Percentiles rank a stretch among this genome's conserved stretches.
Evolutionary conservation across 345 rosid species (phyloP).

Genomic region (Durio zibethinus): DNA sequence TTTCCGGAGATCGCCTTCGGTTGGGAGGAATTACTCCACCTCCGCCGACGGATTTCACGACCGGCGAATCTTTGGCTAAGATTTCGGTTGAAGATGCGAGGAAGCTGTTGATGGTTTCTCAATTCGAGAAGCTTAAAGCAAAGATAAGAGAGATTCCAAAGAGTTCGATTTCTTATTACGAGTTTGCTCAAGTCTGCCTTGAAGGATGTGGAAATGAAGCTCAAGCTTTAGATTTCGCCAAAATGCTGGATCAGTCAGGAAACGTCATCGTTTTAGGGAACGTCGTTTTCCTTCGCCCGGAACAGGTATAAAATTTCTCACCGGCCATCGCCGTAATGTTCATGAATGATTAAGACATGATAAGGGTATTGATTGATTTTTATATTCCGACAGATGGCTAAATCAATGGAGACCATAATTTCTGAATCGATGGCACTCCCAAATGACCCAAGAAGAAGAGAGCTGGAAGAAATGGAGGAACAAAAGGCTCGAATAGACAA

Average conservation of each 20-base stretch:
- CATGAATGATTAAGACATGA: too few relatives aligned
- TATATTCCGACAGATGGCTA: conserved; percentile 43
- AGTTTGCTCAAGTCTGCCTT: conserved; percentile 48
- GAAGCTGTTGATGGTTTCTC: conserved; percentile 57
- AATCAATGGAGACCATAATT: conserved; percentile 48
- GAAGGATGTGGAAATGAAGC: conserved; percentile 48
- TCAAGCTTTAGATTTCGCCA: conserved; percentile 53
- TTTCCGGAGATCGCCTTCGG: conserved; percentile 24
- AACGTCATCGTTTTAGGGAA: conserved; percentile 73
- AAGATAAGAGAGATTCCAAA: conserved; percentile 48
- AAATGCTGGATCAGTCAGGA: conserved; percentile 58
- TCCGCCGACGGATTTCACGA: not conserved
- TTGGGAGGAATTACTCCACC: conserved; percentile 17
- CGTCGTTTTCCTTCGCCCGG: conserved; percentile 66
- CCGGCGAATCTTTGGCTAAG: conserved; percentile 9
- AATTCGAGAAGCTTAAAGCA: conserved; percentile 53
- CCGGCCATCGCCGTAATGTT: too few relatives aligned
- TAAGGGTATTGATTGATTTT: not conserved
- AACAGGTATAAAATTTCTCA: conserved; percentile 47
- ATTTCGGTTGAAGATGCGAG: conserved; percentile 51
- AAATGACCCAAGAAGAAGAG: conserved; percentile 64
- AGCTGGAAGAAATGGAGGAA: conserved; percentile 50
- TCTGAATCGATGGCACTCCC: conserved; percentile 33
- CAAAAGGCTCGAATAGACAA: conserved; percentile 57
- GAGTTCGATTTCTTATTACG: conserved; percentile 46